Conservation (phyloP, 1,284 basidiomycete species). For the Papiliotrema flavescens region DNA sequence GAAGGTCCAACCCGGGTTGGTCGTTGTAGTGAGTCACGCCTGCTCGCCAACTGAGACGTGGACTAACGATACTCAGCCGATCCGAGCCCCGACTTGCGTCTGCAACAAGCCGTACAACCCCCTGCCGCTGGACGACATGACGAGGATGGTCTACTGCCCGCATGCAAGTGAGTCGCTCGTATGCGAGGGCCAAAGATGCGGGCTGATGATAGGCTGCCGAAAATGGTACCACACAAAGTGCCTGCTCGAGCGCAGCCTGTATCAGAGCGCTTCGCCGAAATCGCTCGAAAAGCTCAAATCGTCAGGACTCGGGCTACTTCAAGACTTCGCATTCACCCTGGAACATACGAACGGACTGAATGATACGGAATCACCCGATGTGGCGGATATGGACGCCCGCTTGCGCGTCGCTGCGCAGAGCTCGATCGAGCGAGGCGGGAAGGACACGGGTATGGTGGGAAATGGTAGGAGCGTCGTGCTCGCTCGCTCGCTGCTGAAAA, state of each 20-base stretch:
- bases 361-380: no score
- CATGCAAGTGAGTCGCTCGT: conserved; percentile 13
- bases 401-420: conserved; percentile 10
- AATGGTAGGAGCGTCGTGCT: conserved; percentile 12
- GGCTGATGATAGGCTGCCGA: conserved; percentile 14
- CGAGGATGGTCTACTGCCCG: conserved; percentile 23
- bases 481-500: conserved; percentile 13
- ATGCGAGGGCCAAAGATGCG: not conserved
- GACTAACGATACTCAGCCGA: conserved; percentile 9
- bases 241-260: conserved; percentile 2
- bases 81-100: conserved; percentile 17
- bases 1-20: not conserved
- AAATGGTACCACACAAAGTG: conserved; percentile 25
- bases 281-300: not conserved
- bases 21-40: not conserved
- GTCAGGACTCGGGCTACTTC: not conserved
- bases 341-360: no score
- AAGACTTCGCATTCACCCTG: no score
- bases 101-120: conserved; percentile 19
- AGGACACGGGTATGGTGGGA: conserved; percentile 16
- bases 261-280: not conserved
- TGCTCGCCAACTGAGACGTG: not conserved
- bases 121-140: conserved; percentile 5
- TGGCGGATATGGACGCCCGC: no score
- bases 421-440: conserved; percentile 12